Base-by-base conservation (phyloP, 1,139 yeast genomes). In the Torulaspora globosa region DNA sequence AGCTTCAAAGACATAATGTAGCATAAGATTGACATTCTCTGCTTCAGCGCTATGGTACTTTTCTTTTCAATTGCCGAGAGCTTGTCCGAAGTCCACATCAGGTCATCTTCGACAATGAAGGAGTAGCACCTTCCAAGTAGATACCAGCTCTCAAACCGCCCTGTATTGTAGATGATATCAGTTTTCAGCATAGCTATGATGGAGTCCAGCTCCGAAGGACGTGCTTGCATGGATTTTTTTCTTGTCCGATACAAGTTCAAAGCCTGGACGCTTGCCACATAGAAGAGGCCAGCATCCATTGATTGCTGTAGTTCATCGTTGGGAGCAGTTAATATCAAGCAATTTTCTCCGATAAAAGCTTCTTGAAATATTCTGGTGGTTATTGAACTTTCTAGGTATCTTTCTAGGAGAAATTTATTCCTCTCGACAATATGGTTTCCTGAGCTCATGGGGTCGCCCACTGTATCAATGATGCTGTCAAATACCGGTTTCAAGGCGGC, bases 71-170 rank as follows among this genome's bases (percentile, higher is more conserved):
- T 65, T 0, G 77, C 72, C 30, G 84, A 84, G 31, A 89, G 67
- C 56, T 85, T 85, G 60, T 90, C 97, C 0, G 96, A 83, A 0
- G 92, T 84, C 95, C 96, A 88, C 7, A 88, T 80, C 46, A 92
- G 69, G 54, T 87, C 96, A 63, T 88, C 96, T 54, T 90, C 97
- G 0, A 84, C 95, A 32, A 86, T 69, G 47, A 73, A 81, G 1
- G 90, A 84, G 56, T 78, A 89, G 0, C 94, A 82, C 61, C 84
- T 92, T 0, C 95, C 96, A 15, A 92, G 66, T 1, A 88, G 72
- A 40, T 80, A 71, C 99, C 99, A 94, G 12, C 88, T 79, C 63
- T 92, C 98, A 41, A 84, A 74, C 23, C 97, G 70, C 41, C 75
- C 70, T 1, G 84, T 75, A 2, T 84, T 80, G 60, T 81, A 80